phyloP scores from a whole-genome alignment of 768 basidiomycete species.

The Leccinum incarnatum region DNA sequence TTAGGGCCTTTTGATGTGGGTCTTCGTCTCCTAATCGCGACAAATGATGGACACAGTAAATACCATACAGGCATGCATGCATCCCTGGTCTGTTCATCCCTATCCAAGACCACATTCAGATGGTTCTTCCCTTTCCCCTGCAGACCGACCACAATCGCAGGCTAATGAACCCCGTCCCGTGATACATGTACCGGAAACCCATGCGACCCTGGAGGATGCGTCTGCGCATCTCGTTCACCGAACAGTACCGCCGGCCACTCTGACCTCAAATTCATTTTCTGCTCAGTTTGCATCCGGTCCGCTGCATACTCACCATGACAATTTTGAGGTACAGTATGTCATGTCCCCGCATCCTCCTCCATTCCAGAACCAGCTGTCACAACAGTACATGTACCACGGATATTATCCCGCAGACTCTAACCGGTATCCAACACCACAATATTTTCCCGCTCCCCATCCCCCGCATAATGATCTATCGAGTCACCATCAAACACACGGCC shows the following conservation, averaged over 20 bases:
- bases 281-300: slow-evolving; percentile 25
- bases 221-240: not conserved
- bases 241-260: slow-evolving; percentile 13
- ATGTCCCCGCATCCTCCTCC: slow-evolving; percentile 41
- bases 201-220: not conserved
- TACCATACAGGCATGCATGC: not conserved
- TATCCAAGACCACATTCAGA: not conserved
- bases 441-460: slow-evolving; percentile 42
- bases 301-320: slow-evolving; percentile 33
- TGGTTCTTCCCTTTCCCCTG: not conserved
- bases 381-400: slow-evolving; percentile 33
- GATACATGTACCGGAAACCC: not conserved
- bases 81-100: not conserved
- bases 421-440: slow-evolving; percentile 41
- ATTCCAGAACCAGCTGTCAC: slow-evolving; percentile 30
- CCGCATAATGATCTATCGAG: slow-evolving; percentile 26
- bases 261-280: slow-evolving; percentile 21
- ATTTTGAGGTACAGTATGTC: slow-evolving; percentile 47
- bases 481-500: slow-evolving; percentile 19
- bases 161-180: not conserved
- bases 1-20: not conserved
- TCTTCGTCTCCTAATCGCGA: slow-evolving; percentile 1
- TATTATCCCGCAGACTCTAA: slow-evolving; percentile 36
- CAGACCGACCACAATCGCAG: slow-evolving; percentile 6
- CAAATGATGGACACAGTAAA: slow-evolving; percentile 1